Evolutionary conservation across 2,329 filamentous ascomycete genomes (phyloP), one percentile per base, ranked within the genome.

Genomic region (Penicillium aurantiogriseum): DNA sequence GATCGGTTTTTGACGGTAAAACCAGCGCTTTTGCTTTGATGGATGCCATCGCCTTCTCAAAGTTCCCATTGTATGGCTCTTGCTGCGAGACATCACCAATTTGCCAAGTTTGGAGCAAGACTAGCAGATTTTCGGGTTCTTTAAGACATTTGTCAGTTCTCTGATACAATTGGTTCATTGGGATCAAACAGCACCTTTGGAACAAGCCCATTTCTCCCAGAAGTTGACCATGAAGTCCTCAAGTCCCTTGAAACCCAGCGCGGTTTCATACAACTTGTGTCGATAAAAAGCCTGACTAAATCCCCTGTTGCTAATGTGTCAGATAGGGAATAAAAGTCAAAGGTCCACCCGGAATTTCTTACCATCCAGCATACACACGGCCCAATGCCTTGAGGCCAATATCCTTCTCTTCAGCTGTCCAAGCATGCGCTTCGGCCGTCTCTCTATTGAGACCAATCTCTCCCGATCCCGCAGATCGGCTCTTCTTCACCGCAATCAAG

Each of bases 61-160:
- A 88, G 60, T 89, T 76, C 1, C 84, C 86, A 57, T 87, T 81
- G 62, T 89, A 92, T 3, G 85, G 86, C 54, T 85, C 80, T 67
- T 91, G 88, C 5, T 83, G 74, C 4, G 88, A 89, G 49, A 85
- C 82, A 66, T 93, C 88, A 1, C 83, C 89, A 5, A 83, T 80
- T 71, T 93, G 89, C 90, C 90, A 94, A 0, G 89, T 92, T 35
- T 88, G 82, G 4, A 91, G 76, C 89, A 92, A 91, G 1, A 83
- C 81, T 0, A 92, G 77, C 69, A 92, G 78, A 60, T 92, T 90
- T 63, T 91, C 88, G 0, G 89, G 88, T 63, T 91, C 87, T 80
- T 64, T 27, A 9, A 27, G 31, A 5, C 19, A 39, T 19, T 23
- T 9, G 49, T 54, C 13, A 51, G 19, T 29, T n/a, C 7, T 7